phyloP scores from a whole-genome alignment of 257 asterid genomes.

The Penstemon eatonii region DNA sequence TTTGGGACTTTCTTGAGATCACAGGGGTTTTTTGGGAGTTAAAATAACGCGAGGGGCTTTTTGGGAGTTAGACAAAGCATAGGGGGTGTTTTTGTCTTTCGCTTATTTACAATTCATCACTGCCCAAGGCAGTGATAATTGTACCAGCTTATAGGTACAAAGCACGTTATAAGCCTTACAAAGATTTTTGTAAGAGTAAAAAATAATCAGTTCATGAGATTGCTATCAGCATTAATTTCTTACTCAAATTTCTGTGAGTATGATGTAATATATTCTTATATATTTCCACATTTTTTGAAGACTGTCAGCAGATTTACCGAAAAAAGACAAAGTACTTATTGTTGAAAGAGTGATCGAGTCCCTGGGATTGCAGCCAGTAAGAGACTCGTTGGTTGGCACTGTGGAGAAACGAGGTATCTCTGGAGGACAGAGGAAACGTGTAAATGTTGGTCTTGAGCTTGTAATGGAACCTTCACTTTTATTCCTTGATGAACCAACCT shows the following conservation, averaged over 20 bases:
- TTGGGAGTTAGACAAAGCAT: too few species aligned
- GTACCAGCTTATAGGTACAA: too few species aligned
- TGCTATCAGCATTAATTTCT: neutral
- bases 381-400: conserved; percentile 84
- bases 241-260: neutral
- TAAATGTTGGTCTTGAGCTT: conserved; percentile 92
- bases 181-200: too few species aligned
- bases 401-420: conserved; percentile 92
- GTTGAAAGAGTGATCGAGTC: conserved; percentile 87
- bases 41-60: too few species aligned
- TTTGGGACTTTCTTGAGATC: too few species aligned
- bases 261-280: neutral
- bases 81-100: too few species aligned
- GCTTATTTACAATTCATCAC: too few species aligned
- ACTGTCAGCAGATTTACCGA: conserved; percentile 71
- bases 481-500: conserved; percentile 90
- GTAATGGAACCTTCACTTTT: conserved; percentile 96
- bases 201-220: neutral
- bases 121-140: too few species aligned
- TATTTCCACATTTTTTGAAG: conserved; percentile 46
- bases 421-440: conserved; percentile 95
- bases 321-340: conserved; percentile 80
- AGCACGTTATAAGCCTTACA: too few species aligned
- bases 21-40: too few species aligned
- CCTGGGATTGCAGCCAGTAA: conserved; percentile 75